Evolutionary conservation across 2,329 filamentous ascomycete species (phyloP), one percentile per base, ranked within the genome.

Genomic region (Neopestalotiopsis rosae): DNA sequence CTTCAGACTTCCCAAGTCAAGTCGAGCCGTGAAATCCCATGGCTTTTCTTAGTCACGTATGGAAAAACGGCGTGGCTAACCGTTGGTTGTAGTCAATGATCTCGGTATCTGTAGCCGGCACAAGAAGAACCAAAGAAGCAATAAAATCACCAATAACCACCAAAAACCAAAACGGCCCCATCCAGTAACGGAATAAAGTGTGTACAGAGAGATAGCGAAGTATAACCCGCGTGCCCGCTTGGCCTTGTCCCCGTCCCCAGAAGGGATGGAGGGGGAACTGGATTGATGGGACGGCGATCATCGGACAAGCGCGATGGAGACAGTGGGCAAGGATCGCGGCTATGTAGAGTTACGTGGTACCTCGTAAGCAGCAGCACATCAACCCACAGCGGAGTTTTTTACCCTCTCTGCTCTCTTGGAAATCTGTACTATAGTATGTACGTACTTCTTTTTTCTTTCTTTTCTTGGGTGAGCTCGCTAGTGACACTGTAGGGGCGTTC

Each of bases 241-340:
- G 34, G 14, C 24, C 24, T 28, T 28, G 24, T 28, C 24, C 24
- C 24, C n/a, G n/a, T 17, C 45, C 45, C 24, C 62, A 32, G 40
- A 13, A n/a, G 34, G 38, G 20, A 28, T 13, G 24, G 30, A 38
- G 34, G 24, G 24, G 24, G 24, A 28, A 28, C 24, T 28, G 24
- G 24, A 28, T 38, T 6, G 34, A 38, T 38, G 34, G 34, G 24
- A 38, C 70, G 70, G 69, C 71, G 74, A 77, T 77, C 76, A 75
- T 76, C 74, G 75, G 75, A 76, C 76, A 76, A 73, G 74, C 72
- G 72, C 70, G 71, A 76, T 74, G 74, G 73, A 72, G 73, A 58
- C 70, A 69, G 65, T 24, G 73, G 34, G 72, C 76, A 73, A 72
- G 74, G 73, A 76, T 72, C 68, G 71, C 73, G 69, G 72, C 72